Percentiles rank a stretch among this genome's conserved stretches.
phyloP scores from a whole-genome alignment of 805 yeast genomes.

The Lipomyces kockii region DNA sequence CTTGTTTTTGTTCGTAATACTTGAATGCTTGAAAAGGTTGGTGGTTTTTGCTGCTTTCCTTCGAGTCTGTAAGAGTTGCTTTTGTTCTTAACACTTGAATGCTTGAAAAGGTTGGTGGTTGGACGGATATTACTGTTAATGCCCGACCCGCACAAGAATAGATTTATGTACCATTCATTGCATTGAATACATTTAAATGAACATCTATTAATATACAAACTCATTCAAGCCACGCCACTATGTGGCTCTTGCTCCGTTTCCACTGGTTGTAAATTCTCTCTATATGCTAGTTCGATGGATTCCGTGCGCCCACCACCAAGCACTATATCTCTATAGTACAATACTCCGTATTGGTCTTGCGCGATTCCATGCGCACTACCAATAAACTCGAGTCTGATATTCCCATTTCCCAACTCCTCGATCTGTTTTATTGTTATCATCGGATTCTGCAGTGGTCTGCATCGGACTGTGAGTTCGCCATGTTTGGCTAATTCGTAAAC shows the following conservation, averaged over 20 bases:
- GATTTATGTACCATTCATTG: too few species aligned
- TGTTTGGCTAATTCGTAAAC: slow-evolving; percentile 27
- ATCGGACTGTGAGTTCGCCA: slow-evolving; percentile 58
- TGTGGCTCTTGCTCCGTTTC: not conserved
- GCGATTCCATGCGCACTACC: slow-evolving; percentile 73
- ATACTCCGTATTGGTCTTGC: slow-evolving; percentile 82
- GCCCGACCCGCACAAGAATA: too few species aligned
- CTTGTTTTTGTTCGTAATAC: too few species aligned
- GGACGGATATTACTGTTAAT: too few species aligned
- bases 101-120: too few species aligned
- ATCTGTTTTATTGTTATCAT: not conserved
- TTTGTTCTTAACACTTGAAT: too few species aligned
- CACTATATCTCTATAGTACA: slow-evolving; percentile 69
- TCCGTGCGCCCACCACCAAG: slow-evolving; percentile 61
- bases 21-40: too few species aligned
- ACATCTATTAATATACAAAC: not conserved
- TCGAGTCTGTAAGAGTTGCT: too few species aligned
- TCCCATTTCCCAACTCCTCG: slow-evolving; percentile 18
- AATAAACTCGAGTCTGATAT: slow-evolving; percentile 49
- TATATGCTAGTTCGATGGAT: not conserved
- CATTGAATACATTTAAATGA: not conserved
- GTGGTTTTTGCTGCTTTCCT: too few species aligned
- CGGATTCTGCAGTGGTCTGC: slow-evolving; percentile 66
- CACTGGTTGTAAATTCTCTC: not conserved
- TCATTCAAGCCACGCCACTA: not conserved